Conservation (phyloP, 2,329 filamentous ascomycete genomes). For the Nemania sp. region DNA sequence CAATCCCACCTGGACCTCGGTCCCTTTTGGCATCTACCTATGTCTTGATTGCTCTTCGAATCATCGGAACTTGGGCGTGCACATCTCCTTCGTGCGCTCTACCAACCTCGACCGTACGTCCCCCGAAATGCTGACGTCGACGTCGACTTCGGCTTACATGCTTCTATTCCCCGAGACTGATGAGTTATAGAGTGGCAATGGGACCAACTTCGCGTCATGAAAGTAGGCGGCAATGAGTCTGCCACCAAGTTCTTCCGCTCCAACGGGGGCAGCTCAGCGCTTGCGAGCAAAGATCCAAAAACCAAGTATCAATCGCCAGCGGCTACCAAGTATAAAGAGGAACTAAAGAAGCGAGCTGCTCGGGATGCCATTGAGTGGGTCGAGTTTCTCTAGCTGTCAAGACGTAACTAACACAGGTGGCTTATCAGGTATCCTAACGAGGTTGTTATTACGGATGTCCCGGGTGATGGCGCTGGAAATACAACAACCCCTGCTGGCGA, state of each 20-base stretch:
- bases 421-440: constrained; percentile 79
- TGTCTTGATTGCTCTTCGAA: constrained; percentile 98
- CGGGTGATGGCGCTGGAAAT: constrained; percentile 69
- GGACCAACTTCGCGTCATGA: constrained; percentile 97
- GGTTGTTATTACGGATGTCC: constrained; percentile 84
- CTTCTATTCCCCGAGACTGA: constrained; percentile 41
- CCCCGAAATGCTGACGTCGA: constrained; percentile 28
- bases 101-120: constrained; percentile 96
- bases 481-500: constrained; percentile 84
- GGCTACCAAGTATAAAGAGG: constrained; percentile 98
- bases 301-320: constrained; percentile 95
- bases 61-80: constrained; percentile 96
- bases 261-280: constrained; percentile 91
- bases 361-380: constrained; percentile 86
- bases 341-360: constrained; percentile 86
- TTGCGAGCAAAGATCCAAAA: constrained; percentile 96
- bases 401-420: constrained; percentile 25
- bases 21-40: constrained; percentile 96
- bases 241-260: constrained; percentile 98
- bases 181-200: constrained; percentile 87
- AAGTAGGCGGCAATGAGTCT: constrained; percentile 97
- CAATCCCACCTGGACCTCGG: constrained; percentile 98
- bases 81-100: constrained; percentile 98
- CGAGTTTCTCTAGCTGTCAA: constrained; percentile 32
- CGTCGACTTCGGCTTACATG: background rate